Conservation (phyloP, 768 basidiomycete genomes). For the Leccinum uliginosum region DNA sequence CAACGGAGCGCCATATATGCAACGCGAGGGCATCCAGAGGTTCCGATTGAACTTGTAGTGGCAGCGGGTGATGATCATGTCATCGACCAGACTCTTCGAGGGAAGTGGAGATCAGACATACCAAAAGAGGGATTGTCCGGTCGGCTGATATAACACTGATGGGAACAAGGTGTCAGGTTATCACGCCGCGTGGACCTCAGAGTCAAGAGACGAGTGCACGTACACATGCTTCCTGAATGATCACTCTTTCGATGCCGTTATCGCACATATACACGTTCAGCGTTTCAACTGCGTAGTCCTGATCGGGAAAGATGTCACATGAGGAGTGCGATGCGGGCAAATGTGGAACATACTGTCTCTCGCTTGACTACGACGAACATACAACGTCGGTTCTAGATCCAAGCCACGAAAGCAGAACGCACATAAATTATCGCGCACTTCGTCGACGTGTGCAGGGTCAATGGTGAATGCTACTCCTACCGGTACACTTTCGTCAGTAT, state of each 20-base stretch:
- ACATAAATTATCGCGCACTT: constrained; percentile 84
- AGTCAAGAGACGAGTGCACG: neutral
- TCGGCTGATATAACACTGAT: constrained; percentile 79
- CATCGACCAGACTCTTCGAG: no score
- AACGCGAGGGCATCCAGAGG: constrained; percentile 61
- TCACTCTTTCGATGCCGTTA: constrained; percentile 45
- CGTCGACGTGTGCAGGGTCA: constrained; percentile 65
- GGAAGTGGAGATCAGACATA: constrained; percentile 29
- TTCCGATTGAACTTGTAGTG: constrained; percentile 62
- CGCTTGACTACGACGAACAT: constrained; percentile 53
- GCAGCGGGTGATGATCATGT: constrained; percentile 24
- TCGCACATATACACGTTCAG: constrained; percentile 67
- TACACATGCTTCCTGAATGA: constrained; percentile 37
- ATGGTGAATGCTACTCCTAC: constrained; percentile 84
- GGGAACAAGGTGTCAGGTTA: neutral
- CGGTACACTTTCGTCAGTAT: neutral
- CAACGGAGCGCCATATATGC: constrained; percentile 67
- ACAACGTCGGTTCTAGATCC: neutral
- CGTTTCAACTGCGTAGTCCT: constrained; percentile 85
- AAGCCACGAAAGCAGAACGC: constrained; percentile 3
- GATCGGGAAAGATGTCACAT: neutral
- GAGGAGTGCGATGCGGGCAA: neutral
- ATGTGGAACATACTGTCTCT: constrained; percentile 56
- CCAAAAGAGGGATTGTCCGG: constrained; percentile 89
- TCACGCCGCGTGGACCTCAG: neutral